Percentiles rank a stretch among this genome's conserved stretches.
Conservation (phyloP, 2,329 filamentous ascomycete genomes). For the Ophiostoma piceae region DNA sequence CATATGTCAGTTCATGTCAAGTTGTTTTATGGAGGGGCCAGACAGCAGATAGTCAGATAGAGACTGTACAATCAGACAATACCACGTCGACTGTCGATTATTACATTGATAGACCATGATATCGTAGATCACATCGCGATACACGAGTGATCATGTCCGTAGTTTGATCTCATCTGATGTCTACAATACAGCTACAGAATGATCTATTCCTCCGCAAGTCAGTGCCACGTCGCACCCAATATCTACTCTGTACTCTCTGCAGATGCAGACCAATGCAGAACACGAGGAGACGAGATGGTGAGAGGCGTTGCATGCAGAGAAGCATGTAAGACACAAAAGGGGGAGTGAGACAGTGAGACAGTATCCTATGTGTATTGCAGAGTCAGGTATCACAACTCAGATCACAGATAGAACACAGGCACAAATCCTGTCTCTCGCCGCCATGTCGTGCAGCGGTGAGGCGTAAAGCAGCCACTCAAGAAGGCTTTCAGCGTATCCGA, state of each 20-base stretch:
- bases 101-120: neutral
- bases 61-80: neutral
- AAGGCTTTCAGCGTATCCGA: neutral
- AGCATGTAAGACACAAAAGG: constrained; percentile 8
- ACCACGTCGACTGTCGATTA: neutral
- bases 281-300: neutral
- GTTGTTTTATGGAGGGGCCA: neutral
- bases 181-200: too few relatives aligned
- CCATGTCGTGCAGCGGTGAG: neutral
- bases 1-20: neutral
- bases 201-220: neutral
- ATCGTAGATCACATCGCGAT: neutral
- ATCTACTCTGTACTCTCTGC: neutral
- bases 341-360: constrained; percentile 1
- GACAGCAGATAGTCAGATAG: neutral
- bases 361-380: neutral
- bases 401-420: neutral
- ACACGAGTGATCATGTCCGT: too few relatives aligned
- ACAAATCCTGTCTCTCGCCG: neutral
- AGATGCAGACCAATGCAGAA: neutral
- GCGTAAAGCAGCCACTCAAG: neutral
- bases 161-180: too few relatives aligned
- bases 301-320: neutral
- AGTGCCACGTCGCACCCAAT: neutral
- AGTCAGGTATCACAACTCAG: neutral